Evolutionary conservation across 441 rosid species (phyloP).

Genomic region (Raphanus hybrid): DNA sequence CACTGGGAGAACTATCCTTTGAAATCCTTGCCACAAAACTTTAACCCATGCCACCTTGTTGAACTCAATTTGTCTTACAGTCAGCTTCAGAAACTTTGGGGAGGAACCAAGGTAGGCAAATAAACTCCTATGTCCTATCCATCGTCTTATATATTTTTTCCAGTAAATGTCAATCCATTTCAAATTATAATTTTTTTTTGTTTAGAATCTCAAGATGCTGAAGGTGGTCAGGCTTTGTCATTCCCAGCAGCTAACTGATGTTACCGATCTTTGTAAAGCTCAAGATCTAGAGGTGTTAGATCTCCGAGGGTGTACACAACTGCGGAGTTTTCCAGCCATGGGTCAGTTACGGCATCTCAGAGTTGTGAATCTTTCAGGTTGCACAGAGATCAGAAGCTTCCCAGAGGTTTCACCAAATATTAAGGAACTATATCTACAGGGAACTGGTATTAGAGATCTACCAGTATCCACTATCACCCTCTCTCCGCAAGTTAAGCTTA

Average conservation of each 20-base stretch:
- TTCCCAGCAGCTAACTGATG: not conserved
- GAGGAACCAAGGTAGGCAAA: conserved; percentile 31
- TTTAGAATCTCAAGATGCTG: conserved; percentile 11
- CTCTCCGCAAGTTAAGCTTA: not conserved
- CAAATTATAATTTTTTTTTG: not conserved
- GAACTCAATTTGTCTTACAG: conserved; percentile 33
- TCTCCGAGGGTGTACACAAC: not conserved
- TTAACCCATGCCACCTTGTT: conserved; percentile 25
- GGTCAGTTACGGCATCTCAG: not conserved
- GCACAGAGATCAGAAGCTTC: conserved; percentile 3
- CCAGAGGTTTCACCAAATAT: conserved; percentile 3
- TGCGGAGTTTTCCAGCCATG: not conserved
- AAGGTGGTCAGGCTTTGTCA: conserved; percentile 5
- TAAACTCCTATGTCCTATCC: not conserved
- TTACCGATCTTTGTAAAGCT: not conserved
- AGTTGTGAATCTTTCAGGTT: not conserved
- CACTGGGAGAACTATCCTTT: conserved; percentile 41
- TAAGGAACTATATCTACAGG: not conserved
- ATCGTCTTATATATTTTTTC: not conserved
- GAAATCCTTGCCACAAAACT: conserved; percentile 31
- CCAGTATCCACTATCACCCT: not conserved
- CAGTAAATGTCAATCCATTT: not conserved
- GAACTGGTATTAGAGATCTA: not conserved
- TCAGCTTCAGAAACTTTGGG: conserved; percentile 33
- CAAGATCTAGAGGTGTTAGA: not conserved